Evolutionary conservation across 2,329 filamentous ascomycete species (phyloP).

Genomic region (Pyricularia pennisetigena): DNA sequence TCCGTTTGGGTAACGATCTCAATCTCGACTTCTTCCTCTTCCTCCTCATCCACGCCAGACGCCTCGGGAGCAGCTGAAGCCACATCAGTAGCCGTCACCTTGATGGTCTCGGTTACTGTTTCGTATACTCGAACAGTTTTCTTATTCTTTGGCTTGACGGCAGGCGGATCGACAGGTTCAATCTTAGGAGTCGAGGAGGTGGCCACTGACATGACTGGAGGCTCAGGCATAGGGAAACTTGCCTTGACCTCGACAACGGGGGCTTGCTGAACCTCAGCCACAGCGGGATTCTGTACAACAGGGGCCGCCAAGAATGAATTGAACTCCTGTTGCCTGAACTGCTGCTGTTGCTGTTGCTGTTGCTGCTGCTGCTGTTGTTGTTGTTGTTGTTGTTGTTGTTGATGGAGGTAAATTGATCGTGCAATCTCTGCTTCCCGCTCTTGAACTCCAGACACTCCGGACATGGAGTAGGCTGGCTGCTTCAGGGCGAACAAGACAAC

Average conservation of each 20-base stretch:
- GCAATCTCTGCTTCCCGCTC: slow-evolving; percentile 5
- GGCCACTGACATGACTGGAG: background rate
- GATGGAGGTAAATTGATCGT: slow-evolving; percentile 2
- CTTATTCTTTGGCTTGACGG: slow-evolving; percentile 9
- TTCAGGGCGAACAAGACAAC: slow-evolving; percentile 39
- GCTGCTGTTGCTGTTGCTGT: background rate
- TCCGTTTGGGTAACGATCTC: slow-evolving; percentile 11
- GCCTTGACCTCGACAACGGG: background rate
- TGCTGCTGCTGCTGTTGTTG: slow-evolving; percentile 9
- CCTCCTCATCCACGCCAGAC: background rate
- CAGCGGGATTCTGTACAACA: background rate
- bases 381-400: slow-evolving; percentile 8
- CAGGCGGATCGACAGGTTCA: background rate
- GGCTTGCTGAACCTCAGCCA: background rate
- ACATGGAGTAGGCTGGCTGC: background rate
- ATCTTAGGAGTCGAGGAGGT: background rate
- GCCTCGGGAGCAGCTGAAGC: background rate
- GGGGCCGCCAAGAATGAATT: slow-evolving; percentile 4
- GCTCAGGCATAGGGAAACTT: background rate
- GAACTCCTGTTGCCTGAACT: slow-evolving; percentile 8
- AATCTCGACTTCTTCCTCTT: slow-evolving; percentile 17
- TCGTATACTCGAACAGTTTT: slow-evolving; percentile 14
- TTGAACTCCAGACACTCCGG: background rate
- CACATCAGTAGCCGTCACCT: slow-evolving; percentile 9
- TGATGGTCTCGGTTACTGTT: slow-evolving; percentile 13